Percentiles rank a stretch among this genome's conserved stretches.
phyloP scores from a whole-genome alignment of 2,329 filamentous ascomycete genomes.

The Huntiella moniliformis region DNA sequence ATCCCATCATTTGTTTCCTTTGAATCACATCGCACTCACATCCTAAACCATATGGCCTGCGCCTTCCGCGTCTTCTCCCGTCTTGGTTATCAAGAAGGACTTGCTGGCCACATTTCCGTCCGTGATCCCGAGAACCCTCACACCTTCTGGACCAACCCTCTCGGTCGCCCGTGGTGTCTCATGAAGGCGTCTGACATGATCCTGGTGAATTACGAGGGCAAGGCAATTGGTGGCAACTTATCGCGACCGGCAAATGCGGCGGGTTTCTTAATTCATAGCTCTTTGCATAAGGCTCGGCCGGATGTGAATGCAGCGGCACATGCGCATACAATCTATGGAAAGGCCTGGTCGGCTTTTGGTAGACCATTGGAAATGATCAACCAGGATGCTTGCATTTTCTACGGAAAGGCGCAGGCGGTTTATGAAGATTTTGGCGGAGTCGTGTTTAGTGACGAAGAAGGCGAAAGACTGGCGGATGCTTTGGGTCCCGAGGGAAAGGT shows the following conservation, averaged over 20 bases:
- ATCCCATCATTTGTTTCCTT: conserved; percentile 11
- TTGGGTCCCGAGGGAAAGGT: conserved; percentile 38
- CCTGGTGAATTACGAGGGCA: conserved; percentile 38
- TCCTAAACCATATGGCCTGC: conserved; percentile 24
- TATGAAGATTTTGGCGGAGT: conserved; percentile 35
- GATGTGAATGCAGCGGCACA: conserved; percentile 50
- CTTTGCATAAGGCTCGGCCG: conserved; percentile 42
- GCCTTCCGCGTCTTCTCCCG: conserved; percentile 30
- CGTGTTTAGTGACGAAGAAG: conserved; percentile 41
- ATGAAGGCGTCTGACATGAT: conserved; percentile 49
- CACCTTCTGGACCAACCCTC: conserved; percentile 32
- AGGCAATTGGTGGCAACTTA: conserved; percentile 40
- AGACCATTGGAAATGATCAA: conserved; percentile 48
- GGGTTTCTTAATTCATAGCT: conserved; percentile 50
- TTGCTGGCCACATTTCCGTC: conserved; percentile 28
- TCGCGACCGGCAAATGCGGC: conserved; percentile 41
- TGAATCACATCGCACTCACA: conserved; percentile 19
- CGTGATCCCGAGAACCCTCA: conserved; percentile 19
- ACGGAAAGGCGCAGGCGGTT: conserved; percentile 37
- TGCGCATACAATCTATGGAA: conserved; percentile 41
- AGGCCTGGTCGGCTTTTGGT: conserved; percentile 47
- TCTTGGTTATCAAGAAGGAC: conserved; percentile 26
- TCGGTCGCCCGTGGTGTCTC: conserved; percentile 46
- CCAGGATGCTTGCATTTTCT: conserved; percentile 45
- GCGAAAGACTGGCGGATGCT: conserved; percentile 38